Conservation (phyloP, 225 moss, liverwort and hornwort genomes). For the Pseudoscleropodium purum region DNA sequence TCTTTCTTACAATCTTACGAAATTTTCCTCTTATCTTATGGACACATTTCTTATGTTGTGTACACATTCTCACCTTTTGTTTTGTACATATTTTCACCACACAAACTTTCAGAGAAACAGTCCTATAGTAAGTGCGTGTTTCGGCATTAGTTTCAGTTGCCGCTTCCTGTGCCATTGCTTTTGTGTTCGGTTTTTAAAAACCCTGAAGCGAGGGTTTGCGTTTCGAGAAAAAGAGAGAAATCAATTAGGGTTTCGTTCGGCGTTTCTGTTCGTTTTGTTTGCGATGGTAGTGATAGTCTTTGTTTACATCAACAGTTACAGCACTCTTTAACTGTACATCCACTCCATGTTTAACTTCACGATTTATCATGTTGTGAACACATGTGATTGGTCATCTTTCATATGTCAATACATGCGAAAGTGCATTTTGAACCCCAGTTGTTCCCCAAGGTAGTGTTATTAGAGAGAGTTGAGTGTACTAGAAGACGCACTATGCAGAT, state of each 20-base stretch:
- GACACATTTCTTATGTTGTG: not conserved
- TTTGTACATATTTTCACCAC: not conserved
- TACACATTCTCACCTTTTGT: not conserved
- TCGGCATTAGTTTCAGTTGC: not conserved
- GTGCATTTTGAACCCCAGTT: not conserved
- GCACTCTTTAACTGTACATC: not conserved
- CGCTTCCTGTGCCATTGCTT: not conserved
- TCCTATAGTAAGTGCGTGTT: not conserved
- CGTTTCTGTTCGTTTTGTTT: not conserved
- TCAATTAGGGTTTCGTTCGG: not conserved
- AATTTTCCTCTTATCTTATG: not conserved
- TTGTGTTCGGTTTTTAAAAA: not conserved
- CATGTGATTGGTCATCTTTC: not conserved
- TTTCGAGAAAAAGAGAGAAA: not conserved
- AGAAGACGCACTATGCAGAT: not conserved
- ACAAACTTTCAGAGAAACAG: not conserved
- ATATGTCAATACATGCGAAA: not conserved
- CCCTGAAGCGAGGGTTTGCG: not conserved
- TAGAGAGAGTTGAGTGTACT: not conserved
- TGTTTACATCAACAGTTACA: not conserved
- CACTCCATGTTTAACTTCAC: not conserved
- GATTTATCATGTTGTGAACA: not conserved
- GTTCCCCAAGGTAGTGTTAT: not conserved
- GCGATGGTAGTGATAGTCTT: not conserved
- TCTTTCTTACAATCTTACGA: not conserved